phyloP scores from a whole-genome alignment of 257 asterid species.

The Salvia miltiorrhiza region DNA sequence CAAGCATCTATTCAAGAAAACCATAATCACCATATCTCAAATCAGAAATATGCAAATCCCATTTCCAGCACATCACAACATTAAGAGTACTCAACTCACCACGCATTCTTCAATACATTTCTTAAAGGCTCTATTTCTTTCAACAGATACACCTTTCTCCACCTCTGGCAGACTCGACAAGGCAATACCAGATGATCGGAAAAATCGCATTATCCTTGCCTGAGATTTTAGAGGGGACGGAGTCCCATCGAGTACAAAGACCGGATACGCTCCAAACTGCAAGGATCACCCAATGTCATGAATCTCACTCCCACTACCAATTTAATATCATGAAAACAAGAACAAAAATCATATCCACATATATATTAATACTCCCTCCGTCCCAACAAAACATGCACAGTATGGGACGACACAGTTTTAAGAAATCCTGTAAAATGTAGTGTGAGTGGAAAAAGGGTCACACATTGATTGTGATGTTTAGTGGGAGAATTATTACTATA shows the following conservation, averaged over 20 bases:
- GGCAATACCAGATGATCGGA: constrained; percentile 64
- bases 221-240: constrained; percentile 90
- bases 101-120: constrained; percentile 77
- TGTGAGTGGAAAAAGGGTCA: too few relatives aligned
- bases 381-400: too few relatives aligned
- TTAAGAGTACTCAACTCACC: constrained; percentile 43
- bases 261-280: constrained; percentile 95
- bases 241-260: constrained; percentile 84
- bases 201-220: constrained; percentile 71
- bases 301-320: constrained; percentile 14
- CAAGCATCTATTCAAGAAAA: constrained; percentile 1
- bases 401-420: too few relatives aligned
- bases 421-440: too few relatives aligned
- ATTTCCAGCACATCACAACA: neutral
- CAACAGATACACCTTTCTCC: constrained; percentile 63
- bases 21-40: neutral
- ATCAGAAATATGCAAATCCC: neutral
- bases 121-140: constrained; percentile 59
- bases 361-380: constrained; percentile 1
- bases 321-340: neutral
- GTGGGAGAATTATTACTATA: too few relatives aligned
- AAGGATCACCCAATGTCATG: constrained; percentile 23
- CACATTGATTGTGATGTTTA: too few relatives aligned
- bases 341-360: neutral
- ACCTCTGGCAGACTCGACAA: constrained; percentile 45